phyloP scores from a whole-genome alignment of 768 basidiomycete genomes.

The Boletus vermiculosoides region DNA sequence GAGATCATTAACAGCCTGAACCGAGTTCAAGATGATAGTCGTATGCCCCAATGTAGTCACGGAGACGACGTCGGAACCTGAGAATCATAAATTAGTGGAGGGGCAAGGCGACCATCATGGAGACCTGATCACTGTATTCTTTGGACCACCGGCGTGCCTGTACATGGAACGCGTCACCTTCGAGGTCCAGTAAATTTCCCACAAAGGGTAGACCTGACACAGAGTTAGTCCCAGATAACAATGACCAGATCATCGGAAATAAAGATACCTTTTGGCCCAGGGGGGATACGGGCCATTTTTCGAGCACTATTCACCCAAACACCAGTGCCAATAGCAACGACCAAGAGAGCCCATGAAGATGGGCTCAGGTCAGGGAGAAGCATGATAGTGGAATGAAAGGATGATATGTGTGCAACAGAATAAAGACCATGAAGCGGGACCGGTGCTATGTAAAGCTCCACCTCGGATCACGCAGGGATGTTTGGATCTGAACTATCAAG shows the following conservation, averaged over 20 bases:
- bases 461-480: neutral
- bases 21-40: constrained; percentile 3
- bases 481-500: neutral
- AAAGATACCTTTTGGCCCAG: constrained; percentile 1
- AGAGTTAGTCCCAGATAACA: neutral
- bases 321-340: neutral
- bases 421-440: neutral
- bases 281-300: constrained; percentile 2
- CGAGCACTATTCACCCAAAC: neutral
- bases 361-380: neutral
- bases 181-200: constrained; percentile 1
- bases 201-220: neutral
- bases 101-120: neutral
- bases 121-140: neutral
- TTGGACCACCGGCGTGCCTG: neutral
- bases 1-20: constrained; percentile 1
- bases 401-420: neutral
- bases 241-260: too few relatives aligned
- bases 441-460: neutral
- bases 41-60: constrained; percentile 4
- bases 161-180: constrained; percentile 1
- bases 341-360: neutral
- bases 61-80: constrained; percentile 1
- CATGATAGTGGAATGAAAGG: neutral
- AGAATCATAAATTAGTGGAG: neutral